phyloP scores from a whole-genome alignment of 2,329 filamentous ascomycete genomes.

The Colletotrichum sansevieriae region DNA sequence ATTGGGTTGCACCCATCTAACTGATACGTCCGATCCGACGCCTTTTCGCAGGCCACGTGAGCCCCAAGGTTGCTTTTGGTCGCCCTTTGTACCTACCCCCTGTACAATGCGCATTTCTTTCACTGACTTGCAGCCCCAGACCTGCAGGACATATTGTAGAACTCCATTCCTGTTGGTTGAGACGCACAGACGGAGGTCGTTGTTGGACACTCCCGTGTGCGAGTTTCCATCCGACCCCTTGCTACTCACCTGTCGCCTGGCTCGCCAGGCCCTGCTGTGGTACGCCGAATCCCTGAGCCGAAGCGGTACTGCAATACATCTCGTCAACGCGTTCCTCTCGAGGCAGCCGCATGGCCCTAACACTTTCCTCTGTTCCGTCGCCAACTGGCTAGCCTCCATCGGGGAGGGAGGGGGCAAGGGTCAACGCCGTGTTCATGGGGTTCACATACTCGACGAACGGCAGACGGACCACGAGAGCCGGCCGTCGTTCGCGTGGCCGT shows the following conservation, averaged over 20 bases:
- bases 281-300: constrained; percentile 37
- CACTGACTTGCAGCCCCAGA: constrained; percentile 38
- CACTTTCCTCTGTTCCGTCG: constrained; percentile 26
- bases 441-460: constrained; percentile 25
- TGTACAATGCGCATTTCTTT: constrained; percentile 5
- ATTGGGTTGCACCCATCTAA: constrained; percentile 34
- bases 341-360: constrained; percentile 30
- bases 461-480: constrained; percentile 23
- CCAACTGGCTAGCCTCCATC: constrained; percentile 29
- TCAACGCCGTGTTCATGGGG: constrained; percentile 17
- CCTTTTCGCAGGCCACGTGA: constrained; percentile 38
- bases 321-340: constrained; percentile 38
- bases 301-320: constrained; percentile 38
- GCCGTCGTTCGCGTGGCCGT: constrained; percentile 30
- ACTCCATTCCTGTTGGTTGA: constrained; percentile 41
- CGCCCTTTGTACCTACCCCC: constrained; percentile 7
- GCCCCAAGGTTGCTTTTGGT: constrained; percentile 17
- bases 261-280: constrained; percentile 15
- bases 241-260: background rate
- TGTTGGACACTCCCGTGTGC: constrained; percentile 35
- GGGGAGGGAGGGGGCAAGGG: constrained; percentile 11
- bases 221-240: constrained; percentile 27
- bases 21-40: constrained; percentile 36
- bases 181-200: constrained; percentile 39
- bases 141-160: constrained; percentile 35